Evolutionary conservation across 495 filamentous ascomycete species (phyloP), one percentile per base, ranked within the genome.

Genomic region (Cairneyella variabilis): DNA sequence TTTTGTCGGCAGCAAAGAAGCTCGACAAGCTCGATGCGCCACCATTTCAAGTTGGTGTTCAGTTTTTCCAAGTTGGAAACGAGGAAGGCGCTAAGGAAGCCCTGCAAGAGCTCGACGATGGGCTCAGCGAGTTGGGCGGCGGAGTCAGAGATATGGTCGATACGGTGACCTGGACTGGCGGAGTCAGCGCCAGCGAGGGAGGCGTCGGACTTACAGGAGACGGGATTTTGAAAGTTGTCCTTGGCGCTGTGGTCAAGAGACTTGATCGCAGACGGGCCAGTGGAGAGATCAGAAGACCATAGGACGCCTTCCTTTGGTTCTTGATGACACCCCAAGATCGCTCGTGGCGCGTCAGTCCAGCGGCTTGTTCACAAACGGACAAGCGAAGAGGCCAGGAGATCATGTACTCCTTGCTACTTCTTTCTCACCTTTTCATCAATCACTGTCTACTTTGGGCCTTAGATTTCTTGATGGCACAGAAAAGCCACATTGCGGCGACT

Each of bases 31-130:
- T 85, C 3, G 76, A 83, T 28, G 91, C 91, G 0, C 81, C 85
- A 27, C 77, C 89, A 21, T 88, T 89, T 76, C 93, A 98, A 71
- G 74, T 97, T 11, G 93, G 95, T 11, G 84, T 98, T 51, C 93
- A 98, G 69, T 97, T 98, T 71, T 93, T 98, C 71, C 93, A 98
- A 72, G 86, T 97, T 48, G 93, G 93, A 42, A 76, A 82, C 26
- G 90, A 96, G 61, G 57, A 66, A 4, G 70, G 59, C 0, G 93
- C 91, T 0, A 71, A 71, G 28, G 64, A 72, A 66, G 83, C 84
- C 57, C 69, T 96, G 51, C 66, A 80, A 70, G 79, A 85, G 39
- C 71, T 98, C 36, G 93, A 98, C 64, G 89, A 97, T 70, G 79
- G 77, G 16, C 68, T 97, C 26, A 76, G 69, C 8, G 74, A 73